A percentile compares a stretch with the other conserved stretches of the same genome.
phyloP scores from a whole-genome alignment of 139 green algal genomes.

The Tetradesmus obliquus region DNA sequence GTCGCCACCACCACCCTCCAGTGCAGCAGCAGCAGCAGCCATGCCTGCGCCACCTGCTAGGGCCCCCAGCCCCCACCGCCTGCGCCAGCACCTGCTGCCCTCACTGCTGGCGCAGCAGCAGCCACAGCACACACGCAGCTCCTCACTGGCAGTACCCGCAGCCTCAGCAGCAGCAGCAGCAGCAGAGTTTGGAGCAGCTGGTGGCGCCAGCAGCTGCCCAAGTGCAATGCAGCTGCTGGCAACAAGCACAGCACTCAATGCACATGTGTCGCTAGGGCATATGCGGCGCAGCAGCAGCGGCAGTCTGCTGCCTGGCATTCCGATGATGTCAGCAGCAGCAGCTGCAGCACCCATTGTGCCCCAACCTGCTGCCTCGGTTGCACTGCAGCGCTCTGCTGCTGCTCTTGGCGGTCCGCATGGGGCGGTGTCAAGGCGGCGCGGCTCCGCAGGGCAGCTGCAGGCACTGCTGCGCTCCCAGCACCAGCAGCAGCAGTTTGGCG shows the following conservation, averaged over 20 bases:
- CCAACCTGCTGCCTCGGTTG: neutral
- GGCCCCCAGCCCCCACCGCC: neutral
- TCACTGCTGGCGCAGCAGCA: neutral
- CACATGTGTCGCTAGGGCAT: neutral
- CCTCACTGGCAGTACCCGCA: neutral
- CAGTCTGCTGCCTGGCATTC: neutral
- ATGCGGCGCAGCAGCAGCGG: neutral
- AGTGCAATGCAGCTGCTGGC: neutral
- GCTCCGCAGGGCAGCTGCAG: neutral
- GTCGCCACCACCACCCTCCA: neutral
- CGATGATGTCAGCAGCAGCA: neutral
- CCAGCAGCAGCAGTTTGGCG: neutral
- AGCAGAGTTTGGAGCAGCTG: neutral
- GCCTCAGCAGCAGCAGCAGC: constrained; percentile 8
- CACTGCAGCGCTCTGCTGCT: neutral
- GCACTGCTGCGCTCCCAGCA: constrained; percentile 3
- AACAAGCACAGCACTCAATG: neutral
- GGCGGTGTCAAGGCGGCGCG: neutral
- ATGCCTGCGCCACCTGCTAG: constrained; percentile 8
- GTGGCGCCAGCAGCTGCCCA: no score
- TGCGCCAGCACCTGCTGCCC: constrained; percentile 4
- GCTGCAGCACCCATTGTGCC: neutral
- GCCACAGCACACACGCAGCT: neutral
- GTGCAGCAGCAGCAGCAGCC: neutral
- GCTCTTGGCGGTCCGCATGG: neutral